Evolutionary conservation across 306 rosid species (phyloP), one percentile per base, ranked within the genome.

Genomic region (Vicia sativa): DNA sequence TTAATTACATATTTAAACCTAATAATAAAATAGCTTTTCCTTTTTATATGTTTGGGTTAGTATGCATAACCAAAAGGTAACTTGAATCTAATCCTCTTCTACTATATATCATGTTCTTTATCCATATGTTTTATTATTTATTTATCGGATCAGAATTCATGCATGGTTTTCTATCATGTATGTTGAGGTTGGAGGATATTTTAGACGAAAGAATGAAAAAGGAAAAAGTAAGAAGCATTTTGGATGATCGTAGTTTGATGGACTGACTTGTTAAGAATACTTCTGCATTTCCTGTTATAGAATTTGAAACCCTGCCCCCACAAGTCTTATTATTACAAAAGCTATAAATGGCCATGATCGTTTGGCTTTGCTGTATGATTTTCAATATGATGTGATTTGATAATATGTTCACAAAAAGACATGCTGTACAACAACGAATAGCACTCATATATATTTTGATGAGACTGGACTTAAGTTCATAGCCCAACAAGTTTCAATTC

Each of bases 221-320:
- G 15, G 11, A 45, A 59, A 61, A n/a, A 9, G 21, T 37, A 25
- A 50, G n/a, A 15, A 7, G 38, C 68, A 46, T 34, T 46, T 64
- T 56, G 10, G 62, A 63, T 55, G 19, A 68, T 61, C 25, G 43
- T 50, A 54, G 46, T 29, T 56, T 56, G 62, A 56, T 56, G 12
- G 12, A 28, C 37, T 54, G 23, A 54, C 1, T 54, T 54, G 18
- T 54, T 15, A 54, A 54, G 37, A 54, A 54, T 71, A 58, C 65
- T 54, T 31, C 31, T 62, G 59, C 60, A 67, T 54, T 72, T 25
- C 23, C 14, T 41, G 73, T 68, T 57, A 62, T 53, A 52, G 58
- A 73, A 73, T 73, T 63, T 64, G 58, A 76, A 80, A 62, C 76
- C 44, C 65, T 19, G 8, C 55, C 71, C 71, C 70, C 73, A 46